Base-by-base conservation (phyloP, 345 rosid species). In the Eucalyptus regnans region DNA sequence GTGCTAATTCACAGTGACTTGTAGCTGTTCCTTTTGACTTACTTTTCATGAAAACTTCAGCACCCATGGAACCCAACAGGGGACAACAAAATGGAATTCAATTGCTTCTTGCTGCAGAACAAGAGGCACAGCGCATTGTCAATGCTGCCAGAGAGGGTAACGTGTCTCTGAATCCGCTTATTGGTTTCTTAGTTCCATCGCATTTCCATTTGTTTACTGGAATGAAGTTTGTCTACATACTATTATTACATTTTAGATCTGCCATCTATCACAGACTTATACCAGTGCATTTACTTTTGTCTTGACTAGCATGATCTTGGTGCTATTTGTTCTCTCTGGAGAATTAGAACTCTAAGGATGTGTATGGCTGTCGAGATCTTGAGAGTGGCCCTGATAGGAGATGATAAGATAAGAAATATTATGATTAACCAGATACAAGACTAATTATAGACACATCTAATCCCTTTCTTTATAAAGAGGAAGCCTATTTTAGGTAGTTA, bases 81-180 rank as follows among this genome's bases (percentile, higher is more conserved):
- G 91, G 94, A 71, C 95, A 92, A 87, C 83, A 7, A 12, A 91
- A 94, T 89, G 96, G 97, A 91, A 95, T 95, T 88, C 96, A 94
- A 64, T 92, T 86, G 68, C 89, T 95, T 88, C 95, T 94, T 84
- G 94, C 93, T 91, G 94, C 95, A 1, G 95, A 95, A 60, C 93
- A 95, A 91, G 95, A 93, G 89, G 95, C 97, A 89, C 95, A 93
- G 91, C 92, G 93, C 83, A 93, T 93, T 89, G 96, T 94, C 79
- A 89, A 90, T 88, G 84, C 93, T 86, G 95, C 95, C 52, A 91
- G 94, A 90, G 92, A 87, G 44, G 91, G 95, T 93, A 90, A 88
- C 8, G 1, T 76, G 27, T 76, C 83, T 41, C 48, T 76, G 43
- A 76, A 76, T 76, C 25, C 4, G 5, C 29, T 18, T 76, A 37